phyloP scores from a whole-genome alignment of 1,284 basidiomycete species.

The Sanghuangporus sanghuang region DNA sequence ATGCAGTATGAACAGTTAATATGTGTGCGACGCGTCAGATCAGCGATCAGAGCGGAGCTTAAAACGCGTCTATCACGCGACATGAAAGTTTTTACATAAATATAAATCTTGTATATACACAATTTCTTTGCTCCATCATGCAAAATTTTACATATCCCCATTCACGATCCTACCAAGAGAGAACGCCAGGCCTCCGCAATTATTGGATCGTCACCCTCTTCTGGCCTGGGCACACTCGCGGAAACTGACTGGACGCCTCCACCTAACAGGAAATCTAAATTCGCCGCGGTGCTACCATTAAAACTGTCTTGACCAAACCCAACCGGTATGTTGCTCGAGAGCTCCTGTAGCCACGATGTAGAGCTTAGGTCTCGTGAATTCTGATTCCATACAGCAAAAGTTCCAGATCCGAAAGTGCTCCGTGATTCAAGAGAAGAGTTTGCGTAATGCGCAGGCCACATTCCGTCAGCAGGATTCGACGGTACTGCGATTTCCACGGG shows the following conservation, averaged over 20 bases:
- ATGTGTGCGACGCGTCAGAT: too few species aligned
- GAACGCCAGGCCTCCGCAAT: slow-evolving; percentile 11
- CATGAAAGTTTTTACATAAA: too few species aligned
- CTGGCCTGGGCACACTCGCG: not conserved
- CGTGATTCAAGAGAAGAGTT: not conserved
- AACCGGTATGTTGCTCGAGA: not conserved
- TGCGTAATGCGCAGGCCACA: not conserved
- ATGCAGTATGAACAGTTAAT: too few species aligned
- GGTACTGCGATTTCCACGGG: not conserved
- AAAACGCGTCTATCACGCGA: too few species aligned
- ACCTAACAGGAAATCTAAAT: slow-evolving; percentile 4
- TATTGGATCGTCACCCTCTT: not conserved
- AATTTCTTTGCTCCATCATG: not conserved
- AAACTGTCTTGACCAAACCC: not conserved
- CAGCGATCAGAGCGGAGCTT: too few species aligned
- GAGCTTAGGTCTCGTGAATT: not conserved
- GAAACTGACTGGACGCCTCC: not conserved
- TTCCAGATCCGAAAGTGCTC: not conserved
- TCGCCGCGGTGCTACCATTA: not conserved
- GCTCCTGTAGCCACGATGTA: slow-evolving; percentile 2
- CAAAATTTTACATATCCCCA: not conserved
- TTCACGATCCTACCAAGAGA: slow-evolving; percentile 1
- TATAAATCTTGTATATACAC: too few species aligned
- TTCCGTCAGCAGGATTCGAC: not conserved
- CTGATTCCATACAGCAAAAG: not conserved